A percentile compares a stretch with the other conserved stretches of the same genome.
These are phyloP conservation scores for Magnusiomyces suaveolens DNA, from an alignment of 1,139 yeast genomes.

Conservation along the genomic window DNA sequence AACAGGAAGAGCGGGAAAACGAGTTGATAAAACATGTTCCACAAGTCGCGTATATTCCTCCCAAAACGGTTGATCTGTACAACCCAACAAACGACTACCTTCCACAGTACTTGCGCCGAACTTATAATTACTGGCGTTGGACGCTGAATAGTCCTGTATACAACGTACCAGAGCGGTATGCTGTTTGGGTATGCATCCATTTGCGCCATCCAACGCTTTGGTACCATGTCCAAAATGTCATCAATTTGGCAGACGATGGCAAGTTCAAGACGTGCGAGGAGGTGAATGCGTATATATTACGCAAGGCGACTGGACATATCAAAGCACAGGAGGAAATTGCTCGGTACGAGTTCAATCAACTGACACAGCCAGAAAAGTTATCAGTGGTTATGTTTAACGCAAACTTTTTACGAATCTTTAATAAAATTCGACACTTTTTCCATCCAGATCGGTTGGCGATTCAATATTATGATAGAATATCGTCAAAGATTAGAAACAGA, in stretches of 20 bases:
- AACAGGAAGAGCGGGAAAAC: background rate
- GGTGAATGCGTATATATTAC: conserved; percentile 10
- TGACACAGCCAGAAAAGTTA: conserved; percentile 1
- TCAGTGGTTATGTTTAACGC: conserved; percentile 8
- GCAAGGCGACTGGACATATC: conserved; percentile 11
- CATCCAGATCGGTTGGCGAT: conserved; percentile 12
- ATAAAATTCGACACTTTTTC: conserved; percentile 11
- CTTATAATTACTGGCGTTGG: conserved; percentile 15
- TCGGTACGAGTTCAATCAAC: conserved; percentile 6
- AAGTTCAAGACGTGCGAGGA: conserved; percentile 1
- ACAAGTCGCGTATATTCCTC: background rate
- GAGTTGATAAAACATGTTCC: background rate
- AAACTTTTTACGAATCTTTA: conserved; percentile 8
- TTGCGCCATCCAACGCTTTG: conserved; percentile 7
- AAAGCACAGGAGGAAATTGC: conserved; percentile 13
- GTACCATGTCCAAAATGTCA: conserved; percentile 9
- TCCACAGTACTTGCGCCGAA: conserved; percentile 11
- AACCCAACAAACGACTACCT: conserved; percentile 12
- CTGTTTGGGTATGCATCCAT: conserved; percentile 12
- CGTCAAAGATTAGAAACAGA: conserved; percentile 7
- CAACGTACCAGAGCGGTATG: conserved; percentile 10
- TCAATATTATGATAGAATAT: conserved; percentile 12
- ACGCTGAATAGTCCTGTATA: conserved; percentile 9
- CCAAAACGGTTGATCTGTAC: conserved; percentile 10
- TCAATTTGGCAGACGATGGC: conserved; percentile 6